Evolutionary conservation across 169 alveolate genomes (phyloP).

Genomic region (Plasmodium berghei): DNA sequence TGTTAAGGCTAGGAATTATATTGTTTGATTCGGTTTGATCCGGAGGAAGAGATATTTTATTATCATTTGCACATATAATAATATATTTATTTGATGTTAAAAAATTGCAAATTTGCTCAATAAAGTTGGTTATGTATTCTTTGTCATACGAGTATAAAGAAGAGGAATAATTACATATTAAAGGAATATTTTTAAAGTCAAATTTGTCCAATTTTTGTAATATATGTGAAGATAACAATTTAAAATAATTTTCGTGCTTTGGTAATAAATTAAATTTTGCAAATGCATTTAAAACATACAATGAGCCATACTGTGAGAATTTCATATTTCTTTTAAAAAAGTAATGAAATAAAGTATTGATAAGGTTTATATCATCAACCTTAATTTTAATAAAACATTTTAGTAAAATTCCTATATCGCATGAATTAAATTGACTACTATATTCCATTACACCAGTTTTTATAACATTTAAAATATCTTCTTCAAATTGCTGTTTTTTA

Average conservation of each 20-base stretch:
- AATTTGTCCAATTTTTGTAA: conserved; percentile 29
- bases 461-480: conserved; percentile 16
- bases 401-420: conserved; percentile 63
- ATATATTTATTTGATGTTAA: neutral
- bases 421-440: conserved; percentile 35
- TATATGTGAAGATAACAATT: conserved; percentile 42
- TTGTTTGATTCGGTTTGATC: neutral
- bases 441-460: conserved; percentile 34
- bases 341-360: conserved; percentile 28
- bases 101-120: conserved; percentile 31
- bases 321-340: conserved; percentile 73
- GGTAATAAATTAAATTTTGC: conserved; percentile 46
- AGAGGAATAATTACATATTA: conserved; percentile 50
- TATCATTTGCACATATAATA: too few relatives aligned
- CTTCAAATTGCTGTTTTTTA: neutral
- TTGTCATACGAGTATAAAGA: conserved; percentile 13
- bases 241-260: conserved; percentile 36
- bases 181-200: conserved; percentile 50
- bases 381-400: conserved; percentile 65
- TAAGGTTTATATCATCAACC: conserved; percentile 21
- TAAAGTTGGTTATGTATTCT: conserved; percentile 6
- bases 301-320: conserved; percentile 59
- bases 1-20: neutral
- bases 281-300: conserved; percentile 42
- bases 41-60: neutral